Conservation (phyloP, 805 yeast genomes). For the Lachancea waltii region DNA sequence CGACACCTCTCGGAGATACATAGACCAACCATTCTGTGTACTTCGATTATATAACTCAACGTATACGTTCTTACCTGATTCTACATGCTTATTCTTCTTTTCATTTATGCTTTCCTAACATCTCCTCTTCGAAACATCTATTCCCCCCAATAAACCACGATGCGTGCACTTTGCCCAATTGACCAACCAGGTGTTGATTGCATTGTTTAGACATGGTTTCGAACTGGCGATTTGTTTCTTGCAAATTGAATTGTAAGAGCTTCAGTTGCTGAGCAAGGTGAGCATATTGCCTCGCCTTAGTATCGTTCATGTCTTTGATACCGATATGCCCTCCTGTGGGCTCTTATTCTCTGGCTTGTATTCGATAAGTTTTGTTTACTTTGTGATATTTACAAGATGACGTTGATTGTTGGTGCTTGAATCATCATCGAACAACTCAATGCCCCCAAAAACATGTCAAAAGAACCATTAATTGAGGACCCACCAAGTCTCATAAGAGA, state of each 20-base stretch:
- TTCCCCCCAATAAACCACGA: constrained; percentile 31
- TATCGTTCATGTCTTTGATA: constrained; percentile 19
- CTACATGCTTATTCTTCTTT: too few relatives aligned
- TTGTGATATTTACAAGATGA: neutral
- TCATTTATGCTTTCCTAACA: constrained; percentile 18
- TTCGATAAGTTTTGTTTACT: too few relatives aligned
- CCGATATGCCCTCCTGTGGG: too few relatives aligned
- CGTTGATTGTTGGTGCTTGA: neutral
- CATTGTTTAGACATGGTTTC: constrained; percentile 29
- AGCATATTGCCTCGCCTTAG: constrained; percentile 29
- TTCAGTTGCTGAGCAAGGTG: constrained; percentile 27
- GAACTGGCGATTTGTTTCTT: constrained; percentile 23
- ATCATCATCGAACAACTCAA: neutral
- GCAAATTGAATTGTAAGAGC: constrained; percentile 22
- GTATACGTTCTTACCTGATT: too few relatives aligned
- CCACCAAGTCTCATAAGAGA: constrained; percentile 21
- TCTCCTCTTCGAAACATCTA: constrained; percentile 20
- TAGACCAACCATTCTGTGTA: too few relatives aligned
- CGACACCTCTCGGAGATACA: too few relatives aligned
- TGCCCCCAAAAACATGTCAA: constrained; percentile 7
- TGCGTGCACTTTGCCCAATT: constrained; percentile 29
- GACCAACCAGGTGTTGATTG: constrained; percentile 27
- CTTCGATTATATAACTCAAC: too few relatives aligned
- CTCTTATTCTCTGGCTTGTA: too few relatives aligned
- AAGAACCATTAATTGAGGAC: constrained; percentile 17